phyloP scores from a whole-genome alignment of 371 early-diverging fungal species.

The Funneliformis caledonium region DNA sequence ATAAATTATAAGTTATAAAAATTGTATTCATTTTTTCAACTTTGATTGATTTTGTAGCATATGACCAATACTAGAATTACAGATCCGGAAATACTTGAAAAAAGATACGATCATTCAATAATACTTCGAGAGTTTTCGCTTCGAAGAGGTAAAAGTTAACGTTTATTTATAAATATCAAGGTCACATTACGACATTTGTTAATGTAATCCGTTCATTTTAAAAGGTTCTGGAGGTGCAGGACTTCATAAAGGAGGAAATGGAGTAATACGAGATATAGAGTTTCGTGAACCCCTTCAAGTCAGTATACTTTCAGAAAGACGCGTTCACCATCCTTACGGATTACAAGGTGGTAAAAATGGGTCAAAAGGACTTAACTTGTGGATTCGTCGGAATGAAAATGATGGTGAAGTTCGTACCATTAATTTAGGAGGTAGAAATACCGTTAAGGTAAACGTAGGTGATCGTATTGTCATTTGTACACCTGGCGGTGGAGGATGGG shows the following conservation, averaged over 20 bases:
- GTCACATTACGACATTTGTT: slow-evolving; percentile 2
- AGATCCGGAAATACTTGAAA: slow-evolving; percentile 94
- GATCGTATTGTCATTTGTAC: slow-evolving; percentile 86
- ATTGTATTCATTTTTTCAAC: background rate
- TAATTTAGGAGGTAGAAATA: slow-evolving; percentile 89
- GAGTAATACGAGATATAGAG: slow-evolving; percentile 84
- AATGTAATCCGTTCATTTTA: background rate
- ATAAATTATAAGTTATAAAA: background rate
- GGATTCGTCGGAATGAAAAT: slow-evolving; percentile 65
- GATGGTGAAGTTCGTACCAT: slow-evolving; percentile 45
- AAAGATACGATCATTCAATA: slow-evolving; percentile 85
- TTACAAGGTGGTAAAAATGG: slow-evolving; percentile 85
- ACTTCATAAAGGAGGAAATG: slow-evolving; percentile 83
- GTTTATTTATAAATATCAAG: background rate
- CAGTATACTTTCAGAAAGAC: slow-evolving; percentile 90
- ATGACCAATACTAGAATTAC: slow-evolving; percentile 98
- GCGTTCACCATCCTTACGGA: slow-evolving; percentile 91
- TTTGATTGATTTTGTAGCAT: slow-evolving; percentile 66
- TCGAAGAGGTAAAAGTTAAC: slow-evolving; percentile 52
- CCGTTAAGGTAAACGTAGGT: slow-evolving; percentile 72
- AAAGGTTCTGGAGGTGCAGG: slow-evolving; percentile 86
- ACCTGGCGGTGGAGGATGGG: slow-evolving; percentile 94
- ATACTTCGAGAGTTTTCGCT: slow-evolving; percentile 84
- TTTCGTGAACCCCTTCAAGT: slow-evolving; percentile 82
- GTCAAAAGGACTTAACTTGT: slow-evolving; percentile 74